A percentile compares a stretch with the other conserved stretches of the same genome.
These are phyloP conservation scores for Fusarium armeniacum DNA, from an alignment of 2,329 filamentous ascomycete genomes.

Conservation along the genomic window DNA sequence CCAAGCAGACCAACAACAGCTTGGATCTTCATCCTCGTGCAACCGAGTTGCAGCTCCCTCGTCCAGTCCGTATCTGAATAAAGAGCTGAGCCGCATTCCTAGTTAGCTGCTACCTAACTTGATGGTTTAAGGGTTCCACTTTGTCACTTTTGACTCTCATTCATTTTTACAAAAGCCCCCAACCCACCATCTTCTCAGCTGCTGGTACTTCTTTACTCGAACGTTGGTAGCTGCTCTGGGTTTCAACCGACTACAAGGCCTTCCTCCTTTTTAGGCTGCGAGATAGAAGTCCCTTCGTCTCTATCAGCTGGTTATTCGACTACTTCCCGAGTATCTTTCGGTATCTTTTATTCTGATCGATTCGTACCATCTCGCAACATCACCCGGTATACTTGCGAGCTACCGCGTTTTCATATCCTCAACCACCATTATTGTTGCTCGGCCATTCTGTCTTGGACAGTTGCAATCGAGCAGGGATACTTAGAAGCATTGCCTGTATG, in stretches of 20 bases:
- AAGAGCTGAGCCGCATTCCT: conserved; percentile 48
- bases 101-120: conserved; percentile 33
- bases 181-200: conserved; percentile 40
- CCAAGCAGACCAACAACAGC: conserved; percentile 40
- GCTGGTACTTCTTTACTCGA: conserved; percentile 30
- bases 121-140: conserved; percentile 24
- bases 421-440: background rate
- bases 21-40: conserved; percentile 42
- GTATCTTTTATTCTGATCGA: background rate
- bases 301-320: background rate
- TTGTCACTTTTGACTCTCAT: conserved; percentile 14
- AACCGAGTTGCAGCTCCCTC: conserved; percentile 39
- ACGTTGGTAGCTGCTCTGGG: conserved; percentile 24
- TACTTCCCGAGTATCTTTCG: background rate
- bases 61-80: conserved; percentile 31
- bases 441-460: background rate
- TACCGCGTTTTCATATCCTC: conserved; percentile 7
- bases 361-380: conserved; percentile 1
- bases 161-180: conserved; percentile 49
- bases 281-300: conserved; percentile 6
- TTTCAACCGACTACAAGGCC: conserved; percentile 26
- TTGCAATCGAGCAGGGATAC: conserved; percentile 18
- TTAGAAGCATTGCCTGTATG: conserved; percentile 26
- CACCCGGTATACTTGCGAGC: background rate
- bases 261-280: conserved; percentile 14